Evolutionary conservation across 2,329 filamentous ascomycete genomes (phyloP), one percentile per base, ranked within the genome.

Genomic region (Hawksworthiomyces lignivorus): DNA sequence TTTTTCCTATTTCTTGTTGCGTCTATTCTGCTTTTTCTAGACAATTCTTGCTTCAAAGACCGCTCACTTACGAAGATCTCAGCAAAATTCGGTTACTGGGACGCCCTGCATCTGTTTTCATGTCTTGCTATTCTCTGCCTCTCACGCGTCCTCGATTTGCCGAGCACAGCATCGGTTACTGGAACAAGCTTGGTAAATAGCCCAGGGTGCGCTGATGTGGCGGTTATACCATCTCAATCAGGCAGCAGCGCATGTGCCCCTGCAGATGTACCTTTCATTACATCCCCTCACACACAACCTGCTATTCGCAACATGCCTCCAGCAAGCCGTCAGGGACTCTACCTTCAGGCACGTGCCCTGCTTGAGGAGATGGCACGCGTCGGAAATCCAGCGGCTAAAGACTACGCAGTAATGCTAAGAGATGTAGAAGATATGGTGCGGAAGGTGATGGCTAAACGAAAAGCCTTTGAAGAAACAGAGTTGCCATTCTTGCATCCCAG

Each of bases 91-190:
- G 50, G 53, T 5, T 54, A 53, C 19, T 56, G 50, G 49, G 49
- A 55, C 17, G 51, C 50, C 1, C 46, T 55, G 9, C 53, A 54
- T 22, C 45, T 56, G 4, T 55, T 56, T 35, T 55, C 54, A 1
- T 39, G 49, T 31, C 35, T 55, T 0, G 47, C 47, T 8, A 50
- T 56, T 8, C 39, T 53, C 17, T 33, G 41, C 2, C 36, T 55
- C 5, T 43, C 50, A 2, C 43, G 31, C 8, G 41, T 39, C 21
- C 29, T 17, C 10, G 31, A 27, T 4, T 33, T 18, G 8, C 27
- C 26, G 6, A 32, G 18, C 4, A 34, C 24, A n/a, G 17, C 26
- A 20, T 27, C 14, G n/a, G n/a, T n/a, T n/a, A n/a, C n/a, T n/a
- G n/a, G n/a, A n/a, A n/a, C n/a, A n/a, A n/a, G n/a, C n/a, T n/a